Evolutionary conservation across 2,329 filamentous ascomycete genomes (phyloP).

Genomic region (Exophiala sp.): DNA sequence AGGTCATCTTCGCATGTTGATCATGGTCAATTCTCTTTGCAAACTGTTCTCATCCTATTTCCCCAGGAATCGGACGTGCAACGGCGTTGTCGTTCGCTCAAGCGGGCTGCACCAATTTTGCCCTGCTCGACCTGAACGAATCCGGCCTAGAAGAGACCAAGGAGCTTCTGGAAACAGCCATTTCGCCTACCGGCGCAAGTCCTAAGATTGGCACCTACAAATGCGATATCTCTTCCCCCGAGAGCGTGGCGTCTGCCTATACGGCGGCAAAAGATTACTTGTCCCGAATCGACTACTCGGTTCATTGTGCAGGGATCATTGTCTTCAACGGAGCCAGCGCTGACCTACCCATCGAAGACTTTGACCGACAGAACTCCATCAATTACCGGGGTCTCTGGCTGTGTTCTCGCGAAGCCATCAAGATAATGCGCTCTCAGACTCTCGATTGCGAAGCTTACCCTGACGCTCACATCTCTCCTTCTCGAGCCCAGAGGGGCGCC

Average conservation of each 20-base stretch:
- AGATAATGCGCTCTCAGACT: slow-evolving; percentile 37
- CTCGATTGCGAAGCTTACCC: slow-evolving; percentile 40
- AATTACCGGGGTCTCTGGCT: slow-evolving; percentile 52
- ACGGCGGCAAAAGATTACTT: slow-evolving; percentile 35
- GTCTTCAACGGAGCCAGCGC: slow-evolving; percentile 40
- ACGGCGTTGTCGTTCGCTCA: slow-evolving; percentile 72
- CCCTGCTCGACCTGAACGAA: slow-evolving; percentile 14
- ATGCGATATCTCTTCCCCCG: slow-evolving; percentile 46
- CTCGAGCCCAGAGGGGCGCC: slow-evolving; percentile 40
- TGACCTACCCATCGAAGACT: slow-evolving; percentile 45
- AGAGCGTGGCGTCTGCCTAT: slow-evolving; percentile 40
- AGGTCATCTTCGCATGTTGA: background rate
- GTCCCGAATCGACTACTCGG: slow-evolving; percentile 50
- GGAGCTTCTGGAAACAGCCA: slow-evolving; percentile 27
- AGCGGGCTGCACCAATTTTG: slow-evolving; percentile 55
- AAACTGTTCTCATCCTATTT: background rate
- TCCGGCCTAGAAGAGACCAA: slow-evolving; percentile 11
- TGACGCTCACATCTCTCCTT: slow-evolving; percentile 31
- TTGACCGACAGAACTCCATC: slow-evolving; percentile 50
- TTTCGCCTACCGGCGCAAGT: slow-evolving; percentile 31
- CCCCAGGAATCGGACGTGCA: slow-evolving; percentile 77
- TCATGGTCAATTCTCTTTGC: background rate
- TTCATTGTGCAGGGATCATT: slow-evolving; percentile 52
- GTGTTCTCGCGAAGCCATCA: slow-evolving; percentile 41
- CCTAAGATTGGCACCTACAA: slow-evolving; percentile 30